Evolutionary conservation across 305 asterid genomes (phyloP), one percentile per base, ranked within the genome.

Genomic region (Euphrasia arctica): DNA sequence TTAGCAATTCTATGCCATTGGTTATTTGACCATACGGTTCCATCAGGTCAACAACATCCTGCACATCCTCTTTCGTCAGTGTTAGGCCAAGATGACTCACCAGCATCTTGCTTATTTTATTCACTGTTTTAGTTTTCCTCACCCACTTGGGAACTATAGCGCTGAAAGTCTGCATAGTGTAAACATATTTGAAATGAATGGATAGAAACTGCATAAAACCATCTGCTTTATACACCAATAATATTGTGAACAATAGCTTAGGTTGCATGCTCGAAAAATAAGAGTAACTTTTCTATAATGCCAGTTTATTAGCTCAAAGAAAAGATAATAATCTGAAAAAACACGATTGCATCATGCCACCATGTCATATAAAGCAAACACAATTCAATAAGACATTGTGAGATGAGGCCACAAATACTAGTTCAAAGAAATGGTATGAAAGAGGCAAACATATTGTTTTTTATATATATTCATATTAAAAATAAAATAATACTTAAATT

Each of bases 21-120:
- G 55, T 85, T 69, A 90, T 84, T 78, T 85, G 89, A 73, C 99
- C 97, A 79, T 88, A 88, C 47, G 99, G 99, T 77, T 93, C 99
- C 99, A 90, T 90, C 65, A 83, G 79, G 62, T 93, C 95, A 77
- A 90, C 99, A 71, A 90, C 97, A 78, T 80, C 79, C 68, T 88
- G 88, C 76, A 93, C 67, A 79, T 93, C 97, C 86, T 85, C 96
- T 78, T 80, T 80, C 14, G 85, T 77, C 87, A 93, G 73, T 68
- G 89, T 78, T 79, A 93, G 82, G 43, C 95, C 95, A 71, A 93
- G 95, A 85, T 93, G 97, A 78, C 83, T 81, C 66, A 93, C 92
- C 68, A 93, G 75, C 71, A 76, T 75, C 74, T 85, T 88, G 89
- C 88, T 80, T 51, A 83, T 70, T 49, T 73, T 74, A 80, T 81